Evolutionary conservation across 208 protist genomes (phyloP).

Genomic region (Trypanosoma boissoni): DNA sequence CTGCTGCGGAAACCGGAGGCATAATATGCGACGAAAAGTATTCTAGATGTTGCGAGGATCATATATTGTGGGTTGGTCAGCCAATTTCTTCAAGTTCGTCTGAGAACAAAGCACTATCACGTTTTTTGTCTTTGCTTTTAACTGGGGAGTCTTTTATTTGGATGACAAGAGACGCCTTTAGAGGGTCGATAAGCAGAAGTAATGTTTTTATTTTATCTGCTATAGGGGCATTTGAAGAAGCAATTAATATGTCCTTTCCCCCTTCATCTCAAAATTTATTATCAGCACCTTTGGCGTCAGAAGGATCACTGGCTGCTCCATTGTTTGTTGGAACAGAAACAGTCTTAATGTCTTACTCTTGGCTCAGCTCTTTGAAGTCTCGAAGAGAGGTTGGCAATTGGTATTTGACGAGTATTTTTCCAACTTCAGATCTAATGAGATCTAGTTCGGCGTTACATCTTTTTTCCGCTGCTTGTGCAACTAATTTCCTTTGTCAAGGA

Average conservation of each 20-base stretch:
- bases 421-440: no score
- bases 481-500: not conserved
- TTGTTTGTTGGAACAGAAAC: conserved; percentile 46
- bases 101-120: conserved; percentile 35
- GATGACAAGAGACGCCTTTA: conserved; percentile 35
- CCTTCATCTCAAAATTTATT: no score
- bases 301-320: conserved; percentile 24
- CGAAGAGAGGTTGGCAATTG: no score
- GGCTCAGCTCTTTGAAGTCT: no score
- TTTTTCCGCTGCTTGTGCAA: conserved; percentile 12
- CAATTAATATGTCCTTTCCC: conserved; percentile 28
- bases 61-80: conserved; percentile 41
- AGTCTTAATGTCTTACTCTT: conserved; percentile 27
- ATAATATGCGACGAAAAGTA: conserved; percentile 35
- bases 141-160: conserved; percentile 50
- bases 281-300: no score
- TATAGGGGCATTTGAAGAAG: conserved; percentile 33
- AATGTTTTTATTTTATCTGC: conserved; percentile 37
- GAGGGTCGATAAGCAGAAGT: conserved; percentile 17
- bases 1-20: conserved; percentile 19
- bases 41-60: conserved; percentile 33
- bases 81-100: conserved; percentile 25
- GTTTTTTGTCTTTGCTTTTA: conserved; percentile 36
- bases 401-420: no score
- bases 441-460: no score